Conservation (phyloP, 768 basidiomycete genomes). For the Tephrocybe sp. region DNA sequence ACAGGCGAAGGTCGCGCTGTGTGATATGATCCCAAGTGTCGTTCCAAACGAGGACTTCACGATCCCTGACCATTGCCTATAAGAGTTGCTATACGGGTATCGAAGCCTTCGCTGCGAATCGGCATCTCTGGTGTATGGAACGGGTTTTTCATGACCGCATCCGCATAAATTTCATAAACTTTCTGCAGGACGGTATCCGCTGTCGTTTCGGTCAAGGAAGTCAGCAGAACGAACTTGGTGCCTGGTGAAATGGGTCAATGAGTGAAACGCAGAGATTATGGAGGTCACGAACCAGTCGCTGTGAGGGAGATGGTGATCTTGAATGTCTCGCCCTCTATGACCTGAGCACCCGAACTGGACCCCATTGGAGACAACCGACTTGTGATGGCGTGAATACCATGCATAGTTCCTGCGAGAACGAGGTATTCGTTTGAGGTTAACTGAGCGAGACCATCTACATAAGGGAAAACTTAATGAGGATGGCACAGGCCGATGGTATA, state of each 20-base stretch:
- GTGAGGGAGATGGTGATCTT: slow-evolving; percentile 92
- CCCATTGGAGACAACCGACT: slow-evolving; percentile 85
- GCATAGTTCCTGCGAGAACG: slow-evolving; percentile 93
- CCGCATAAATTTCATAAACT: slow-evolving; percentile 92
- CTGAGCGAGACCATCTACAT: slow-evolving; percentile 84
- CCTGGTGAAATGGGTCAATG: slow-evolving; percentile 45
- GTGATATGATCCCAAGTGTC: too few species aligned
- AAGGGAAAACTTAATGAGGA: background rate
- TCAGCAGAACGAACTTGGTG: slow-evolving; percentile 93
- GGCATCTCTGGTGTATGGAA: slow-evolving; percentile 99
- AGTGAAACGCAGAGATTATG: background rate
- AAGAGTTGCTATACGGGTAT: slow-evolving; percentile 62
- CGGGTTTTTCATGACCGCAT: slow-evolving; percentile 98
- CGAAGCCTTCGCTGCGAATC: slow-evolving; percentile 89
- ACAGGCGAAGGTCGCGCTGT: too few species aligned
- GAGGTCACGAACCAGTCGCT: slow-evolving; percentile 66
- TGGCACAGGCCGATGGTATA: background rate
- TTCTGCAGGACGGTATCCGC: slow-evolving; percentile 74
- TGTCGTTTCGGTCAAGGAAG: slow-evolving; percentile 72
- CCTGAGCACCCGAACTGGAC: slow-evolving; percentile 82
- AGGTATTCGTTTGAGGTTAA: slow-evolving; percentile 94
- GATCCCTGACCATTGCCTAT: slow-evolving; percentile 47
- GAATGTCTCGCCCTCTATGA: slow-evolving; percentile 96
- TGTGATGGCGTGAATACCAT: slow-evolving; percentile 99
- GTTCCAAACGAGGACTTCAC: slow-evolving; percentile 9